Evolutionary conservation across 257 asterid genomes (phyloP), one percentile per base, ranked within the genome.

Genomic region (Rauvolfia tetraphylla): DNA sequence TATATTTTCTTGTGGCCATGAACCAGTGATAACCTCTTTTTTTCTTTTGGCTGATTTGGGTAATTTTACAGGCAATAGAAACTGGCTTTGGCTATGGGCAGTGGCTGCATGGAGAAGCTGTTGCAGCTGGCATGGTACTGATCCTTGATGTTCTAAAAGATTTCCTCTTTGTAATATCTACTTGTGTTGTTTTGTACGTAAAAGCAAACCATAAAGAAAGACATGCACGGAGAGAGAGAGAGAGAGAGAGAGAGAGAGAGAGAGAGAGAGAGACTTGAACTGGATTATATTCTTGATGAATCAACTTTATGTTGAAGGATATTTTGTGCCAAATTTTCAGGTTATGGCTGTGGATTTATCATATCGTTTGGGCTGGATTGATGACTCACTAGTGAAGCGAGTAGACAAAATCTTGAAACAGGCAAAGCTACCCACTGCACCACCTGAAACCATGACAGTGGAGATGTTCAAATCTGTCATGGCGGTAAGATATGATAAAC

Each of bases 51-150:
- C 73, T 83, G 65, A 74, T 33, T 42, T 20, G 68, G 58, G 31
- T 59, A n/a, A n/a, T 25, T 79, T 79, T 44, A 78, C 96, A 95
- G 99, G 99, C 99, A 56, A 91, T 95, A 41, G 99, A 95, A 84
- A 95, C 97, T 81, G 84, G 99, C 71, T 39, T 85, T 36, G 99
- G 98, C 17, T 95, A 95, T 48, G 99, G 99, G 73, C 88, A 89
- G 78, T 95, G 99, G 99, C 88, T 95, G 66, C 99, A 95, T 46
- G 99, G 99, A 71, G 99, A 95, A 84, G 99, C 99, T 68, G 98
- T 95, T 72, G 97, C 99, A 34, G 97, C 98, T 76, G 99, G 98
- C 84, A 95, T 76, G 87, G 99, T 95, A 87, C 33, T 15, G 1
- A 56, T 33, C 44, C 27, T 23, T 41, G 29, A 12, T 38, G 66